Conservation (phyloP, 2,329 filamentous ascomycete species). For the Penicillium sp. region DNA sequence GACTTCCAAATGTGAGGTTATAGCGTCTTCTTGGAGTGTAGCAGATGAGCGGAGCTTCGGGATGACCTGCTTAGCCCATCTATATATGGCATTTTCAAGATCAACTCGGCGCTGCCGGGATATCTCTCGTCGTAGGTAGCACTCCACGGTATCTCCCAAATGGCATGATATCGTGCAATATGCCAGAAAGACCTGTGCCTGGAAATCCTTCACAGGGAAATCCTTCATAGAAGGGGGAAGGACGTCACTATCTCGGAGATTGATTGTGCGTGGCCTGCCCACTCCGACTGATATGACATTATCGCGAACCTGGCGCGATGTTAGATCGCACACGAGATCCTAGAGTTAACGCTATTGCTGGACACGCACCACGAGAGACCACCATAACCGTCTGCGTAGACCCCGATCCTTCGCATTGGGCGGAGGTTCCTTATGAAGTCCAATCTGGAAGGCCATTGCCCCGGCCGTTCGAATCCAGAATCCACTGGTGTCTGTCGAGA, state of each 20-base stretch:
- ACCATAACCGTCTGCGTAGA: constrained; percentile 52
- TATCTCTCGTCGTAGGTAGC: constrained; percentile 43
- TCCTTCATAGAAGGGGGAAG: constrained; percentile 45
- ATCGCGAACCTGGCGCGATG: constrained; percentile 41
- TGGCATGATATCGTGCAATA: constrained; percentile 50
- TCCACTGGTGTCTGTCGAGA: constrained; percentile 50
- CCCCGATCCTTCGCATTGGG: constrained; percentile 42
- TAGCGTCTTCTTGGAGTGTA: constrained; percentile 25
- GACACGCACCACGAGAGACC: constrained; percentile 49
- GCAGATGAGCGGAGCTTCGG: constrained; percentile 30
- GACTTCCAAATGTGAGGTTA: constrained; percentile 40
- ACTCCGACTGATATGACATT: constrained; percentile 50
- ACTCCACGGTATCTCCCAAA: constrained; percentile 50
- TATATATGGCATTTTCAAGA: constrained; percentile 48
- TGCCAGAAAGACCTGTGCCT: constrained; percentile 44
- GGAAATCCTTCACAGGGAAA: constrained; percentile 39
- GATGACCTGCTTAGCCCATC: constrained; percentile 48
- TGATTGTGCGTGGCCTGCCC: constrained; percentile 50
- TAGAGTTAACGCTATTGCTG: background rate
- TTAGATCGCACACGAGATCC: constrained; percentile 1
- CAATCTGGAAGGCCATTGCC: constrained; percentile 51
- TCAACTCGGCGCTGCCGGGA: constrained; percentile 39
- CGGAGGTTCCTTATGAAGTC: constrained; percentile 50
- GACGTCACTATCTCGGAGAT: constrained; percentile 49
- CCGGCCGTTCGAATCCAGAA: constrained; percentile 53